A percentile compares a stretch with the other conserved stretches of the same genome.
Conservation (phyloP, 2,329 filamentous ascomycete genomes). For the Aureobasidium sp. region DNA sequence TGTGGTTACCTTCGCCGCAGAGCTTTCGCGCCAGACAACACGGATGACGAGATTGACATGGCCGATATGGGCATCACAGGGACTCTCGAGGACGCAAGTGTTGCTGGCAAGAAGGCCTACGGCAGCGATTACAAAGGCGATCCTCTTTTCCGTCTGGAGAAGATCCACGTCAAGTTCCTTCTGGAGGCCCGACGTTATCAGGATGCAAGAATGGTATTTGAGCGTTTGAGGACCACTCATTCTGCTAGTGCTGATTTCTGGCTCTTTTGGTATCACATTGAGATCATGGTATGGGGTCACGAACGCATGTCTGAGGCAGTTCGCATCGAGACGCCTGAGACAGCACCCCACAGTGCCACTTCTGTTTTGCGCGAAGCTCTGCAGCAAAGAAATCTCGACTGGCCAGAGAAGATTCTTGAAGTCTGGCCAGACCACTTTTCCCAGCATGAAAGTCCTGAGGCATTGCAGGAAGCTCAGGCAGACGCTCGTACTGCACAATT, state of each 20-base stretch:
- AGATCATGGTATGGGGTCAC: conserved; percentile 64
- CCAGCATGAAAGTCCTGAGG: conserved; percentile 74
- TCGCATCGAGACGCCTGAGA: conserved; percentile 42
- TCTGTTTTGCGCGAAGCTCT: conserved; percentile 66
- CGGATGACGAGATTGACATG: conserved; percentile 74
- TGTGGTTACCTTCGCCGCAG: conserved; percentile 85
- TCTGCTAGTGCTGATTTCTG: conserved; percentile 86
- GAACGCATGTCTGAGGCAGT: conserved; percentile 44
- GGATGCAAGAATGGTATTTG: conserved; percentile 50
- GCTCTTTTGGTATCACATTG: conserved; percentile 86
- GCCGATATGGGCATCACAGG: conserved; percentile 83
- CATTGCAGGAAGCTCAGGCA: conserved; percentile 65
- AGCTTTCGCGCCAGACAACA: conserved; percentile 64
- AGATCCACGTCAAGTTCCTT: conserved; percentile 85
- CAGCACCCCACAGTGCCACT: conserved; percentile 66
- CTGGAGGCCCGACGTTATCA: conserved; percentile 73
- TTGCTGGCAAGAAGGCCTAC: conserved; percentile 68
- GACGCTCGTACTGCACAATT: conserved; percentile 62
- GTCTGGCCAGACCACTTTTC: conserved; percentile 75
- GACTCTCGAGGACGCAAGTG: conserved; percentile 75
- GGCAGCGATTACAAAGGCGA: conserved; percentile 75
- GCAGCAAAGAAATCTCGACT: conserved; percentile 55
- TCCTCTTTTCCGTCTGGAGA: conserved; percentile 77
- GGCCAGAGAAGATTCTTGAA: conserved; percentile 67
- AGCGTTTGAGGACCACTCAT: conserved; percentile 56